Base-by-base conservation (phyloP, 148 eudicot genomes). In the Chenopodium album region DNA sequence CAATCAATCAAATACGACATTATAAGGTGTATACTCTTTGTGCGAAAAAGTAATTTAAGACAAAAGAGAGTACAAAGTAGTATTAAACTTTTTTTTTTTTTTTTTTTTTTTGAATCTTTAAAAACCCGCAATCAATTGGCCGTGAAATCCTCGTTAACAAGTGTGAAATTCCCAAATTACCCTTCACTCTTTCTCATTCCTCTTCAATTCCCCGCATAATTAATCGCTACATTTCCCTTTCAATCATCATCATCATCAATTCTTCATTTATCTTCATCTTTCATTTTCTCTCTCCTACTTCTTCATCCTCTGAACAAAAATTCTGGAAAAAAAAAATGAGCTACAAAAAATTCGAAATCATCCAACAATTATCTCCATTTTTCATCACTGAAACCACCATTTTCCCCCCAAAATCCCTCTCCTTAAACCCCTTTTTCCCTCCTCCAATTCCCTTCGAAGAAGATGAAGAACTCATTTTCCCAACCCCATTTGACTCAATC, bases 291-390 rank as follows among this genome's bases (percentile, higher is more conserved):
- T 65, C 83, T 73, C 54, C 8, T 11, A 10, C 34, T 9, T 56
- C 76, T 79, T 34, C 76, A 10, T 54, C 62, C 44, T 41, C 44
- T 41, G 23, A 22, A 29, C 1, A 10, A 4, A 60, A 60, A 23
- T 28, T 2, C 66, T 22, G 14, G 16, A 41, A 11, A 9, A 52
- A 13, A 75, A 46, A 14, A 28, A 84, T 84, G 86, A 77, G 80
- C 32, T 84, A 60, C 83, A 62, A 66, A 80, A 84, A 52, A 2
- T 77, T 32, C 86, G 83, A 84, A 5, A 84, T 84, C 71, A 84
- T 84, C 81, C 31, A 77, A 54, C 71, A 66, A 14, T 47, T 70
- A 5, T 68, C 62, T 44, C 83, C 83, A 1, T 76, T 68, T 28
- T 78, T 44, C 80, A 41, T 81, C 70, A 37, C 82, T 26, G 69